Conservation (phyloP, 2,329 filamentous ascomycete species). For the Aspergillus sp. region DNA sequence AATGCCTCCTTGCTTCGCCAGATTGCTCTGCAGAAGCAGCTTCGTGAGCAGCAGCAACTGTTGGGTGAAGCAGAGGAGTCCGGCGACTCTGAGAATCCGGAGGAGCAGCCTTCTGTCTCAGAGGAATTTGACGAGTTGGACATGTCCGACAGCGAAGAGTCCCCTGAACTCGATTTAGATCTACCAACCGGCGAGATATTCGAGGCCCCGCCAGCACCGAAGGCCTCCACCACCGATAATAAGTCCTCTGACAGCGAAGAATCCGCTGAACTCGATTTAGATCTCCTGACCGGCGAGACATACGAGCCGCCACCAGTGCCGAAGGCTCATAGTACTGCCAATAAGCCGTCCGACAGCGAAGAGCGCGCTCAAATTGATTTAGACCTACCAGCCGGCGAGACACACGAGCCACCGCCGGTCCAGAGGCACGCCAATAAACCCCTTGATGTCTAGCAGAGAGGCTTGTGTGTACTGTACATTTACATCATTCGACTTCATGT, state of each 20-base stretch:
- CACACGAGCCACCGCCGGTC: not conserved
- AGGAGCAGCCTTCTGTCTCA: conserved; percentile 17
- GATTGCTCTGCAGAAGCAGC: conserved; percentile 43
- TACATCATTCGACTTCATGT: not conserved
- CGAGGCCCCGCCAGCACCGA: not conserved
- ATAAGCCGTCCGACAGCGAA: not conserved
- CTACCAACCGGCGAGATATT: not conserved
- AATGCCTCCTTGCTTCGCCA: conserved; percentile 44
- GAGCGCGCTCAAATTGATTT: not conserved
- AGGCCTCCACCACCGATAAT: not conserved
- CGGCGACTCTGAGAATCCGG: conserved; percentile 15
- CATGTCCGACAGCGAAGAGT: conserved; percentile 23
- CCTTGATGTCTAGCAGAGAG: not conserved
- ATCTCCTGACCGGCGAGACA: not conserved
- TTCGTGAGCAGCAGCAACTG: conserved; percentile 32
- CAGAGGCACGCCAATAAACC: not conserved
- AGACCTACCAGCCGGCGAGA: not conserved
- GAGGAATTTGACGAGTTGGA: conserved; percentile 18
- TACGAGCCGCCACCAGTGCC: not conserved
- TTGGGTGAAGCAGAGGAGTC: conserved; percentile 28
- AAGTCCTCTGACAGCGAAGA: not conserved
- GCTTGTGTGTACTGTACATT: not conserved
- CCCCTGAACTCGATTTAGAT: not conserved
- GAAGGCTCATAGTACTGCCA: not conserved
- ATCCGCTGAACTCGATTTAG: not conserved